phyloP scores from a whole-genome alignment of 2,329 filamentous ascomycete species.

The Rhynchosporium secalis region DNA sequence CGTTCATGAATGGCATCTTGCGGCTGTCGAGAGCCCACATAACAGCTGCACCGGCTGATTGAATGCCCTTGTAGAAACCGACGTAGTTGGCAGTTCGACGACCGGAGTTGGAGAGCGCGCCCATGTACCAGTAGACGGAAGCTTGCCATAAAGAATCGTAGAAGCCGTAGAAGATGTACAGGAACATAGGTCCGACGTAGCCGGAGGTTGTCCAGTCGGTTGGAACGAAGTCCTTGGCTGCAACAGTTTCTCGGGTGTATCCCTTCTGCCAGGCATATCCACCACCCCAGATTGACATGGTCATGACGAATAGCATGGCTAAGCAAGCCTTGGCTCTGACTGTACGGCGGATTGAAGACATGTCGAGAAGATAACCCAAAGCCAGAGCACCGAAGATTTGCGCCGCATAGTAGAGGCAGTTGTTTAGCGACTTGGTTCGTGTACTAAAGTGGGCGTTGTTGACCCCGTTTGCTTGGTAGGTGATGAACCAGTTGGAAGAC shows the following conservation, averaged over 20 bases:
- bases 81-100: constrained; percentile 90
- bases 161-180: constrained; percentile 89
- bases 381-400: constrained; percentile 76
- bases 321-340: constrained; percentile 67
- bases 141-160: constrained; percentile 92
- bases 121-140: constrained; percentile 94
- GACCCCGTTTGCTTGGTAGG: constrained; percentile 75
- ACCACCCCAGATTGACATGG: constrained; percentile 79
- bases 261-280: constrained; percentile 78
- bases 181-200: constrained; percentile 78
- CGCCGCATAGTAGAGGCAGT: constrained; percentile 73
- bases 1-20: constrained; percentile 63
- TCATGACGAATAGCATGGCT: constrained; percentile 63
- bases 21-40: constrained; percentile 69
- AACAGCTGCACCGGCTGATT: constrained; percentile 81
- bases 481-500: constrained; percentile 77
- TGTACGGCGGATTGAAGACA: constrained; percentile 58
- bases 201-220: constrained; percentile 66
- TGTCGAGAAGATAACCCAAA: constrained; percentile 72
- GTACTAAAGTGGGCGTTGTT: constrained; percentile 71
- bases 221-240: constrained; percentile 22
- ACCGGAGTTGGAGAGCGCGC: constrained; percentile 86
- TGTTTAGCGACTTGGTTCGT: constrained; percentile 75
- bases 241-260: constrained; percentile 46
- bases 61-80: constrained; percentile 87